Percentiles rank a stretch among this genome's conserved stretches.
These are phyloP conservation scores for Macrocystidia cucumis DNA, from an alignment of 1,284 basidiomycete species.

Conservation along the genomic window DNA sequence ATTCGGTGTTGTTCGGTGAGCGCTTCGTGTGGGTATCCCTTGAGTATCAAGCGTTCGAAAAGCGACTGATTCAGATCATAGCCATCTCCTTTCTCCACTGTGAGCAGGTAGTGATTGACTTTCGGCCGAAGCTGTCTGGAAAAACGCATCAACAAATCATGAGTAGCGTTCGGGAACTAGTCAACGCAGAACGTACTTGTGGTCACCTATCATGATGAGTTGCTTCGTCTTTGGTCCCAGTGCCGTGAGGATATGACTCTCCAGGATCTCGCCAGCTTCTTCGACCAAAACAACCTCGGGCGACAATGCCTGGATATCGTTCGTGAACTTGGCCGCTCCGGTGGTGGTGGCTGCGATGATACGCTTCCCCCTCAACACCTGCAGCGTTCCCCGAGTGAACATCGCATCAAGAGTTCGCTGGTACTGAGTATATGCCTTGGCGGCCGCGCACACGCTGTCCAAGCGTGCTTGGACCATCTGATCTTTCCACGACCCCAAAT, in stretches of 20 bases:
- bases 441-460: conserved; percentile 25
- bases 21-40: conserved; percentile 50
- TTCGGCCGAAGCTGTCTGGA: conserved; percentile 61
- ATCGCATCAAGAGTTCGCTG: conserved; percentile 27
- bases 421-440: conserved; percentile 31
- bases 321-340: conserved; percentile 51
- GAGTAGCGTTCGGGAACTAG: not conserved
- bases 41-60: conserved; percentile 59
- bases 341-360: conserved; percentile 65
- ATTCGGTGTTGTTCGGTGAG: conserved; percentile 58
- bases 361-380: conserved; percentile 35
- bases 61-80: conserved; percentile 57
- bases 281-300: conserved; percentile 54
- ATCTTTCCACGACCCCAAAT: conserved; percentile 30
- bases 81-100: conserved; percentile 55
- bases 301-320: conserved; percentile 32
- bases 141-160: too few species aligned
- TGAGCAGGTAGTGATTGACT: conserved; percentile 52
- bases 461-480: conserved; percentile 29
- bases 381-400: conserved; percentile 26
- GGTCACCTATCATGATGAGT: conserved; percentile 60
- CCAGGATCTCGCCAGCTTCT: conserved; percentile 65
- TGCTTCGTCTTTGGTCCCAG: conserved; percentile 37
- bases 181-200: conserved; percentile 38
- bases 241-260: conserved; percentile 57